Evolutionary conservation across 163 green algal species (phyloP), one percentile per base, ranked within the genome.

Genomic region (Scenedesmus sp.): DNA sequence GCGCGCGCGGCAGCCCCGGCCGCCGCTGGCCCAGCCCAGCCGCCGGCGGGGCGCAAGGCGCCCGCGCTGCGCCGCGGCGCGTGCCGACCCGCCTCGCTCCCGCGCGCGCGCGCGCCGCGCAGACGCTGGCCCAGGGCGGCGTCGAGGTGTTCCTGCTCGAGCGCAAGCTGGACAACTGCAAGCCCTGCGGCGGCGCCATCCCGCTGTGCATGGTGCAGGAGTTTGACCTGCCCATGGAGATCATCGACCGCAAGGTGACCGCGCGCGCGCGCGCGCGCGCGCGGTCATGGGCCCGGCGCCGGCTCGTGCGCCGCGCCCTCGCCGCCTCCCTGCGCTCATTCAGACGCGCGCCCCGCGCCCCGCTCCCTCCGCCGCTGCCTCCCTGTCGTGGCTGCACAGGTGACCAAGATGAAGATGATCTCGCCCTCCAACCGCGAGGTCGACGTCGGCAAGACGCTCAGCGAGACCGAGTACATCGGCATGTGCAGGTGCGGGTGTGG

Each of bases 361-460:
- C 50, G 50, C 50, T 17, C 50, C 6, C 22, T 58, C 2, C 18
- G 6, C 22, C 24, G 15, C 50, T 58, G 50, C 50, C 22, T 58
- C 11, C 18, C 50, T 58, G 50, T n/a, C 50, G 15, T 70, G 62
- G 7, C 3, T 11, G 34, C 60, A 33, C 26, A 80, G 71, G 71
- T 83, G 53, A 97, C 95, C 71, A 99, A 99, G 92, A 99, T 99
- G 96, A 99, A 99, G 92, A 99, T 99, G 96, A 99, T 99, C 78
- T 97, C 91, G 5, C 96, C 96, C 36, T 97, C 92, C 80, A 98
- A 98, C 90, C 71, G 77, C 20, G 95, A 99, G 82, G 95, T 99
- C 1, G 96, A 99, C 75, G 96, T 99, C 3, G 96, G 96, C 77
- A 97, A 95, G 90, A 99, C 96, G 0, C 92, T 99, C 34, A 93